phyloP scores from a whole-genome alignment of 108 stramenopile genomes.

The Pseudonitzschia pungens region DNA sequence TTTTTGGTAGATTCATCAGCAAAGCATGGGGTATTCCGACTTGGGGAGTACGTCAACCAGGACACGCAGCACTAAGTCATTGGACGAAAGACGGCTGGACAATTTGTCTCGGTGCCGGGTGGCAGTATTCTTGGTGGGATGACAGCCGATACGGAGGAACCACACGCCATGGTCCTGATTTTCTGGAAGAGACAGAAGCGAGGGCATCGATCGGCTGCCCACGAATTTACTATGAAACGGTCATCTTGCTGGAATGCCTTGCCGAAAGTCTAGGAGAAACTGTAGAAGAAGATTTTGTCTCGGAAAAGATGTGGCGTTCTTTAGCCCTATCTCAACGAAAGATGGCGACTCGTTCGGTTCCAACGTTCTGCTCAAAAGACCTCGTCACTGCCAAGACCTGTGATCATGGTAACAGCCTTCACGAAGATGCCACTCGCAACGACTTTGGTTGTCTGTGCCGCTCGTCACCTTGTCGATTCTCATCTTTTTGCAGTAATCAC shows the following conservation, averaged over 20 bases:
- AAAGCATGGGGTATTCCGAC: slow-evolving; percentile 54
- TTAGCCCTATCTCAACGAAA: slow-evolving; percentile 36
- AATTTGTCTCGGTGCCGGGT: slow-evolving; percentile 35
- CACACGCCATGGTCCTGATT: slow-evolving; percentile 32
- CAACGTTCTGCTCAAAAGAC: neutral
- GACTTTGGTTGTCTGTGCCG: neutral
- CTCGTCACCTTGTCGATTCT: too few relatives aligned
- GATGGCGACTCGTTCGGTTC: slow-evolving; percentile 8
- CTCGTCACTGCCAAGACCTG: neutral
- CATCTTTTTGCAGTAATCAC: too few relatives aligned
- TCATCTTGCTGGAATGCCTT: slow-evolving; percentile 34
- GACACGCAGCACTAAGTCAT: slow-evolving; percentile 47
- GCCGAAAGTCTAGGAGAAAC: slow-evolving; percentile 41
- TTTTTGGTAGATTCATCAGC: slow-evolving; percentile 54
- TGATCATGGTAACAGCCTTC: neutral
- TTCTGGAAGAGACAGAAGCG: slow-evolving; percentile 36
- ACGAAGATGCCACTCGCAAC: neutral
- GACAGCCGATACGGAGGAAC: slow-evolving; percentile 12
- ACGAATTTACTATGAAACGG: slow-evolving; percentile 20
- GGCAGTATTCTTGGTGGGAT: slow-evolving; percentile 31
- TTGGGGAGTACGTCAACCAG: slow-evolving; percentile 50
- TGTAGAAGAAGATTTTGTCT: slow-evolving; percentile 14
- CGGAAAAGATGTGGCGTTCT: slow-evolving; percentile 35
- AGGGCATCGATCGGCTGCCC: neutral
- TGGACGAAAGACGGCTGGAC: slow-evolving; percentile 46